Percentiles rank a stretch among this genome's conserved stretches.
These are phyloP conservation scores for Suillus lakei DNA, from an alignment of 768 basidiomycete species.

Conservation along the genomic window DNA sequence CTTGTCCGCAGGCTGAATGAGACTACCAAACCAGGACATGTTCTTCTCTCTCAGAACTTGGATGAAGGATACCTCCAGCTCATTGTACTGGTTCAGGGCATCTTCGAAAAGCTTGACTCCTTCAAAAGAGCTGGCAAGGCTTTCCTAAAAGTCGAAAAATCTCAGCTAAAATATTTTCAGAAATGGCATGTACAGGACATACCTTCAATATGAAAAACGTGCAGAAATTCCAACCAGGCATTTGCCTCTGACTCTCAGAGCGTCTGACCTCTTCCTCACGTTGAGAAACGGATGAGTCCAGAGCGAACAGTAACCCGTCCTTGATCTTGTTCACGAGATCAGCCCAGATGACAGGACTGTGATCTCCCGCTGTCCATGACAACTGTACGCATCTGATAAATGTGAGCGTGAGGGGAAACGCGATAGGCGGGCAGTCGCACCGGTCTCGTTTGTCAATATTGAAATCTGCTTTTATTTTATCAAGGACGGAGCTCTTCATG, in stretches of 20 bases:
- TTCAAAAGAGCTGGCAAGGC: slow-evolving; percentile 89
- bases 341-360: slow-evolving; percentile 83
- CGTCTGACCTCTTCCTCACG: slow-evolving; percentile 91
- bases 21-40: slow-evolving; percentile 89
- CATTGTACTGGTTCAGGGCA: slow-evolving; percentile 86
- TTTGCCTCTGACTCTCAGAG: slow-evolving; percentile 85
- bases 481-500: slow-evolving; percentile 82
- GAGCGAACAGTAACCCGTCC: slow-evolving; percentile 84
- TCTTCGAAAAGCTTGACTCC: slow-evolving; percentile 90
- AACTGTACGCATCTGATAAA: slow-evolving; percentile 78
- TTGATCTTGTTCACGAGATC: slow-evolving; percentile 90
- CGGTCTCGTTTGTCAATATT: slow-evolving; percentile 88
- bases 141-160: slow-evolving; percentile 67
- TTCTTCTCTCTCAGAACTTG: slow-evolving; percentile 77
- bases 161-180: slow-evolving; percentile 2
- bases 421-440: slow-evolving; percentile 39
- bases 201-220: slow-evolving; percentile 97
- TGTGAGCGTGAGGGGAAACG: slow-evolving; percentile 9
- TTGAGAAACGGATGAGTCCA: slow-evolving; percentile 76
- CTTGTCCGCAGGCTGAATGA: slow-evolving; percentile 68
- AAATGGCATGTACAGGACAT: slow-evolving; percentile 20
- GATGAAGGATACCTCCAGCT: slow-evolving; percentile 86
- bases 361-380: slow-evolving; percentile 70
- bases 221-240: slow-evolving; percentile 99
- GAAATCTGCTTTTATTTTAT: slow-evolving; percentile 92